A percentile compares a stretch with the other conserved stretches of the same genome.
These are phyloP conservation scores for Leccinum truebloodii DNA, from an alignment of 768 basidiomycete species.

Conservation along the genomic window DNA sequence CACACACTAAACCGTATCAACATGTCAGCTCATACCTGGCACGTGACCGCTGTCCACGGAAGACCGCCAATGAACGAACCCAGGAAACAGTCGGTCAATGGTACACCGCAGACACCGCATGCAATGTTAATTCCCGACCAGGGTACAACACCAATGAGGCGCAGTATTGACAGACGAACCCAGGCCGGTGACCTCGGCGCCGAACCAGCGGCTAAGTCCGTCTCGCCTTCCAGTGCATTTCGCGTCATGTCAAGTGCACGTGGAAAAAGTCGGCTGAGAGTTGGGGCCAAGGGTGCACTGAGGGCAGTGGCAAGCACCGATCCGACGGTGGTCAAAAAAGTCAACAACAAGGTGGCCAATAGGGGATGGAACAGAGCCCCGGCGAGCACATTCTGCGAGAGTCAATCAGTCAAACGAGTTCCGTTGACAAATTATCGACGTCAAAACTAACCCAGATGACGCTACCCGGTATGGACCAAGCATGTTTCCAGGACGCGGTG, in stretches of 20 bases:
- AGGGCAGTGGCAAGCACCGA: constrained; percentile 81
- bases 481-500: constrained; percentile 92
- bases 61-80: constrained; percentile 83
- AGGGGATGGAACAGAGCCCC: constrained; percentile 85
- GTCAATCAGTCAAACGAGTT: constrained; percentile 19
- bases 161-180: constrained; percentile 85
- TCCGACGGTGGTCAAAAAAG: constrained; percentile 83
- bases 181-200: constrained; percentile 51
- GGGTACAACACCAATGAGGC: constrained; percentile 90
- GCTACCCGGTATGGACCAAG: constrained; percentile 95
- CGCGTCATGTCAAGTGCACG: constrained; percentile 84
- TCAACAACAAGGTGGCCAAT: constrained; percentile 78
- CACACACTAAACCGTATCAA: constrained; percentile 13
- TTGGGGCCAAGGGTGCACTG: constrained; percentile 80
- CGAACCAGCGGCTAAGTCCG: constrained; percentile 42
- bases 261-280: constrained; percentile 80
- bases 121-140: constrained; percentile 99
- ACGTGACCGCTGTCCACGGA: constrained; percentile 92
- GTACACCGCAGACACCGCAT: constrained; percentile 87
- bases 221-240: constrained; percentile 70
- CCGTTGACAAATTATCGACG: neutral
- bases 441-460: constrained; percentile 74
- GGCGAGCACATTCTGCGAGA: constrained; percentile 79
- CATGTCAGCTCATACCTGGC: constrained; percentile 57
- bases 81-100: constrained; percentile 70